Percentiles rank a stretch among this genome's conserved stretches.
phyloP scores from a whole-genome alignment of 352 stramenopile genomes.

The Pythium aquatile region DNA sequence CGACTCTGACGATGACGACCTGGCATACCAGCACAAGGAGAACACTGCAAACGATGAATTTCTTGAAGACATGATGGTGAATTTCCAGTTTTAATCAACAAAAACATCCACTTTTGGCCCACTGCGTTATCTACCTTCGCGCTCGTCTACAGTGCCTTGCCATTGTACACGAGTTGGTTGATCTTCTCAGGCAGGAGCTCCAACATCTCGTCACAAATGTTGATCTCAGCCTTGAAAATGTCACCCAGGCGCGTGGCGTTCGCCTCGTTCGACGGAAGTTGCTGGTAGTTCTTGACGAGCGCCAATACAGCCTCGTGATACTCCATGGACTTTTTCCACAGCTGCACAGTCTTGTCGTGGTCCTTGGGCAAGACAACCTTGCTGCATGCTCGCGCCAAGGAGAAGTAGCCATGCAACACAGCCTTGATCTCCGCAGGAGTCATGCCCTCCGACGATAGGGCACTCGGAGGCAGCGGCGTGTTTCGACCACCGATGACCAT shows the following conservation, averaged over 20 bases:
- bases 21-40: neutral
- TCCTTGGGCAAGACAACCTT: constrained; percentile 47
- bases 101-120: neutral
- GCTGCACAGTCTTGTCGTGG: constrained; percentile 48
- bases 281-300: constrained; percentile 42
- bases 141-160: constrained; percentile 35
- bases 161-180: constrained; percentile 74
- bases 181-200: constrained; percentile 74
- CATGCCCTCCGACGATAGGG: constrained; percentile 21
- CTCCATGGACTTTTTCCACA: constrained; percentile 58
- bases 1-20: neutral
- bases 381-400: constrained; percentile 57
- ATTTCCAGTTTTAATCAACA: neutral
- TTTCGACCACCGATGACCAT: constrained; percentile 35
- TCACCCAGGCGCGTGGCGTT: constrained; percentile 30
- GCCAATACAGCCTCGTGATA: constrained; percentile 48
- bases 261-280: constrained; percentile 13
- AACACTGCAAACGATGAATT: neutral
- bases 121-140: neutral
- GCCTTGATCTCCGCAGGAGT: constrained; percentile 40
- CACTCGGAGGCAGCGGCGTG: constrained; percentile 28
- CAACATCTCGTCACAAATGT: constrained; percentile 62
- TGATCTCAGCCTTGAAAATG: constrained; percentile 50
- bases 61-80: neutral
- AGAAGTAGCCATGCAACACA: constrained; percentile 58